Evolutionary conservation across 2,329 filamentous ascomycete genomes (phyloP), one percentile per base, ranked within the genome.

Genomic region (Microcyclospora tardicrescens): DNA sequence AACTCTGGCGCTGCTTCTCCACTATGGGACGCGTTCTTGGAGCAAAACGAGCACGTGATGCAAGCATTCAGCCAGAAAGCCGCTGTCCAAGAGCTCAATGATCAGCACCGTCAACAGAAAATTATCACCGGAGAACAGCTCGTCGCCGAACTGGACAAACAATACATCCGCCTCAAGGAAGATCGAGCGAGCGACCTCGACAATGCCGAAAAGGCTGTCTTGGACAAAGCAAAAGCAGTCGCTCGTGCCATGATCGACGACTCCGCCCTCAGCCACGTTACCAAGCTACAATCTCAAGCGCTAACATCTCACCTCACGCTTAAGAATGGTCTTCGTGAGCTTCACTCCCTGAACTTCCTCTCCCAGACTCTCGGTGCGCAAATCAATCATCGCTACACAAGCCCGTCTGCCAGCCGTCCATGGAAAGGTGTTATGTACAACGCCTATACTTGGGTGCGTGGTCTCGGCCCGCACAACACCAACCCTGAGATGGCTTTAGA

Each of bases 301-400:
- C 38, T 10, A 45, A 56, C 16, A 44, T 54, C 38, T 34, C 48
- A 10, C 36, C 48, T 24, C 42, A 56, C 51, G 36, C 53, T 55
- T n/a, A 37, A 41, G 34, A 55, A 56, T 42, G 37, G 45, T 13
- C 38, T 53, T 34, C 36, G 52, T 28, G 43, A 51, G 10, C 44
- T 64, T 13, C 51, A 53, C 32, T 54, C 58, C 33, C 64, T 86
- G 60, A 94, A 95, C 63, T 86, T 79, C 62, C 81, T 94, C 50
- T 71, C 72, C 2, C 52, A 61, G 1, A 75, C 75, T 4, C 62
- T 77, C 13, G 84, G 84, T 5, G 83, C 84, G 1, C 50, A 68
- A 2, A 62, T 91, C 45, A 73, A 86, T 48, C 63, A 64, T 0
- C 49, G 56, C 2, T 60, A 72, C 19, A 81, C 77, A 1, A 86